A percentile compares a stretch with the other conserved stretches of the same genome.
Evolutionary conservation across 1,284 basidiomycete genomes (phyloP).

Genomic region (Papiliotrema laurentii): DNA sequence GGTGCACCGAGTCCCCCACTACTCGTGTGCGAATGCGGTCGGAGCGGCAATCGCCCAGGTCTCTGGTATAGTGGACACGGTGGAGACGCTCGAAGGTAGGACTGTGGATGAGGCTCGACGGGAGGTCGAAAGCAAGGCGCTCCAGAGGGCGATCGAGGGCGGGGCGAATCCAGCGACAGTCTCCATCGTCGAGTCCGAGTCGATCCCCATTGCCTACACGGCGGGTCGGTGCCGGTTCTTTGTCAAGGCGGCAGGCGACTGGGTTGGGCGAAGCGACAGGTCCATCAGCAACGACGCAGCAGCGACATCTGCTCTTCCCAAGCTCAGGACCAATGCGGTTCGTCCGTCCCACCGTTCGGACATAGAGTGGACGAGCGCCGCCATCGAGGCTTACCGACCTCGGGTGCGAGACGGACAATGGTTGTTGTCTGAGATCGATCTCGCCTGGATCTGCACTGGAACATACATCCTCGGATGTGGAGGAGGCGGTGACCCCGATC

Average conservation of each 20-base stretch:
- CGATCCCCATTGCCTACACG: conserved; percentile 24
- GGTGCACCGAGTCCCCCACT: conserved; percentile 54
- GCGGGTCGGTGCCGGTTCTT: conserved; percentile 21
- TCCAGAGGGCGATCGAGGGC: conserved; percentile 48
- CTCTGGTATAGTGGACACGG: conserved; percentile 31
- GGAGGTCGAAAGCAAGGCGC: conserved; percentile 48
- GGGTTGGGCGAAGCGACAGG: conserved; percentile 12
- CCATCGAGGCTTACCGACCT: conserved; percentile 20
- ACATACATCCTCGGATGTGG: conserved; percentile 28
- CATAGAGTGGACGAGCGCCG: neutral
- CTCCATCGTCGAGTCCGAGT: conserved; percentile 51
- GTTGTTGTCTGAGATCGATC: conserved; percentile 23
- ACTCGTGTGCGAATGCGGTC: conserved; percentile 58
- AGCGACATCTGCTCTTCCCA: too few species aligned
- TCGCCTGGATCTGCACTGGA: conserved; percentile 24
- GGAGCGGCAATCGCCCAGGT: conserved; percentile 48
- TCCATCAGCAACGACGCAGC: too few species aligned
- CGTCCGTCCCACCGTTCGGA: neutral
- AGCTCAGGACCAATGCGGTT: neutral
- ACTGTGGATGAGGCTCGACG: conserved; percentile 26
- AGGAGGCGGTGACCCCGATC: conserved; percentile 23
- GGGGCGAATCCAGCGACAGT: conserved; percentile 50
- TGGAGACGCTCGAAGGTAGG: conserved; percentile 16
- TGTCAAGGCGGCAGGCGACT: conserved; percentile 34
- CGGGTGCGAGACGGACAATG: conserved; percentile 14